phyloP scores from a whole-genome alignment of 75 land plant genomes.

The Azolla pinnata region DNA sequence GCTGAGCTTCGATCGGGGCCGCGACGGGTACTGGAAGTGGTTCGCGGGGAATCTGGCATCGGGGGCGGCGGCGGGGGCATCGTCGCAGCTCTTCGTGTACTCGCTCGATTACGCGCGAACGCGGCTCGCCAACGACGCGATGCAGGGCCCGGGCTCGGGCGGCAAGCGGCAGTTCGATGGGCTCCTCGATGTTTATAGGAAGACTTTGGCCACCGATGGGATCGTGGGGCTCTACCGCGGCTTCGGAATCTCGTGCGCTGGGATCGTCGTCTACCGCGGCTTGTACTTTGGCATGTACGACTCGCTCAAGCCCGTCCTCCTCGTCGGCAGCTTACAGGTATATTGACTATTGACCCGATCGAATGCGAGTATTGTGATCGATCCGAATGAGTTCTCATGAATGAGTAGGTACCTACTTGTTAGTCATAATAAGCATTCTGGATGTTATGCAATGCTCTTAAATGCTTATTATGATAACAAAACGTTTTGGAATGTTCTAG shows the following conservation, averaged over 20 bases:
- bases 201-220: slow-evolving; percentile 29
- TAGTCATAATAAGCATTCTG: too few relatives aligned
- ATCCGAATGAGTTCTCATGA: too few relatives aligned
- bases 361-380: too few relatives aligned
- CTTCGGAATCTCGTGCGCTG: slow-evolving; percentile 30
- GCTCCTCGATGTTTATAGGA: slow-evolving; percentile 38
- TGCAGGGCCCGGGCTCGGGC: slow-evolving; percentile 34
- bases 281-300: slow-evolving; percentile 48
- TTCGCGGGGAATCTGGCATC: slow-evolving; percentile 50
- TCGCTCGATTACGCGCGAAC: slow-evolving; percentile 46
- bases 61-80: slow-evolving; percentile 44
- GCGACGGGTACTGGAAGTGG: slow-evolving; percentile 52
- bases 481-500: too few relatives aligned
- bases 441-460: too few relatives aligned
- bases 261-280: slow-evolving; percentile 40
- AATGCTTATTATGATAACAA: too few relatives aligned
- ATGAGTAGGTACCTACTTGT: too few relatives aligned
- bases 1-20: slow-evolving; percentile 43
- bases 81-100: slow-evolving; percentile 36
- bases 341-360: too few relatives aligned
- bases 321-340: slow-evolving; percentile 18
- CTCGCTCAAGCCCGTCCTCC: slow-evolving; percentile 36
- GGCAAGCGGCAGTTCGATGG: slow-evolving; percentile 45
- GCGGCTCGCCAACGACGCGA: slow-evolving; percentile 42
- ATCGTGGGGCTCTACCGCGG: slow-evolving; percentile 38